These are phyloP conservation scores for Ganoderma resinaceum DNA, from an alignment of 1,284 basidiomycete genomes.

Conservation along the genomic window DNA sequence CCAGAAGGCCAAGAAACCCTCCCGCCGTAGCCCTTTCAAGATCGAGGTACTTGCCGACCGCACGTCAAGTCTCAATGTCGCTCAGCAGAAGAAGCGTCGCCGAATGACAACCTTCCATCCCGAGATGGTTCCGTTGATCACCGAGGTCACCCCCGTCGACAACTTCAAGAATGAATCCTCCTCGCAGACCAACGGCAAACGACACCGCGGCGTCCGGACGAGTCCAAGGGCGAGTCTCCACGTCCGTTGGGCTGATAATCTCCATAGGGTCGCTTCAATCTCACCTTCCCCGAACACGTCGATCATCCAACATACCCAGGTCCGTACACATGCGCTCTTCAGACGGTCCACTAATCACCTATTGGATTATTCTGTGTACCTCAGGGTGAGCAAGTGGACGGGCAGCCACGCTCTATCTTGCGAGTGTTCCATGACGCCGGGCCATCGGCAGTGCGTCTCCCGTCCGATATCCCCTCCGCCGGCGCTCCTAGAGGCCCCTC, in stretches of 20 bases:
- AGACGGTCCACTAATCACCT: background rate
- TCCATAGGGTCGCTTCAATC: background rate
- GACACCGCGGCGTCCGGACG: background rate
- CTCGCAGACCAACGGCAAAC: background rate
- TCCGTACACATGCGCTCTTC: background rate
- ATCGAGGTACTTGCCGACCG: background rate
- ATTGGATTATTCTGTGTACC: background rate
- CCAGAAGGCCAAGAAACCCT: background rate
- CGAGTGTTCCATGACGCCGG: background rate
- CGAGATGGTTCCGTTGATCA: background rate
- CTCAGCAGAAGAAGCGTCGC: background rate
- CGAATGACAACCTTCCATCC: background rate
- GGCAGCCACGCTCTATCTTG: background rate
- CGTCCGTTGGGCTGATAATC: background rate
- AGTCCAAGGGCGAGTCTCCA: background rate
- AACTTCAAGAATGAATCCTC: background rate
- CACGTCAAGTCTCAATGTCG: background rate
- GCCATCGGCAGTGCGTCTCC: background rate
- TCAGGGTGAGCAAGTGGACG: background rate
- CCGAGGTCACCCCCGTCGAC: background rate
- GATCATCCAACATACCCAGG: background rate
- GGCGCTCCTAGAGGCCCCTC: too few relatives aligned
- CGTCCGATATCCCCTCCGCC: background rate
- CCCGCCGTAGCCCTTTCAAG: background rate
- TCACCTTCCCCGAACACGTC: background rate